Conservation (phyloP, 352 stramenopile genomes). For the Pythium angustatum region DNA sequence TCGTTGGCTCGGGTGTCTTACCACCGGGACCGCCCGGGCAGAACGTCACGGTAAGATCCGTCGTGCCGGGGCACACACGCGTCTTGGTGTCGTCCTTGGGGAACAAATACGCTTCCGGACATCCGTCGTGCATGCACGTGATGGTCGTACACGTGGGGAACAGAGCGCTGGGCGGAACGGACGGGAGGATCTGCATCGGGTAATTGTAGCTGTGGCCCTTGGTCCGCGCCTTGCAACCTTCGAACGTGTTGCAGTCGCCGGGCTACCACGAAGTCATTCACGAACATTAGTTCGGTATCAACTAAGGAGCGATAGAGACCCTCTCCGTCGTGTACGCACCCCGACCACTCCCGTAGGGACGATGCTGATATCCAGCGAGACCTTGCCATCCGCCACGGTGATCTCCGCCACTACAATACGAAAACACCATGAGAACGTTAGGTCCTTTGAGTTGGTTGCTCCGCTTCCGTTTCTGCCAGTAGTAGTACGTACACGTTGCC, state of each 20-base stretch:
- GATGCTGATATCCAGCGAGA: slow-evolving; percentile 41
- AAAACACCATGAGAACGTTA: too few species aligned
- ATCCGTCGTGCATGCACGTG: slow-evolving; percentile 54
- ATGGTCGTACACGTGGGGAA: slow-evolving; percentile 40
- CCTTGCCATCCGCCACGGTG: slow-evolving; percentile 30
- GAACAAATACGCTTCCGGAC: slow-evolving; percentile 68
- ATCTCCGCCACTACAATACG: too few species aligned
- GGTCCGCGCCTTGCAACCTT: slow-evolving; percentile 30
- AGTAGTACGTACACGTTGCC: slow-evolving; percentile 27
- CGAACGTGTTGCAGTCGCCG: slow-evolving; percentile 23
- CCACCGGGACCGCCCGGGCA: slow-evolving; percentile 38
- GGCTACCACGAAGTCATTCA: too few species aligned
- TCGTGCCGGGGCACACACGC: slow-evolving; percentile 58
- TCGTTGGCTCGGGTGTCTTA: slow-evolving; percentile 8
- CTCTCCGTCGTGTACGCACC: too few species aligned
- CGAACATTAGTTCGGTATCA: too few species aligned
- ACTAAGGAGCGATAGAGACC: too few species aligned
- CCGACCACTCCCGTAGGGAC: slow-evolving; percentile 34
- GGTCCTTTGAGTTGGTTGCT: too few species aligned
- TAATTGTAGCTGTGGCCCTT: slow-evolving; percentile 32
- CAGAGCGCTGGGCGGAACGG: slow-evolving; percentile 13
- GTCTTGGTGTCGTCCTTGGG: slow-evolving; percentile 77
- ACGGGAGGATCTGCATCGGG: slow-evolving; percentile 28
- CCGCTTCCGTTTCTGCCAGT: too few species aligned
- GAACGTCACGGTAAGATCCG: slow-evolving; percentile 71